Percentiles rank a stretch among this genome's conserved stretches.
phyloP scores from a whole-genome alignment of 192 early-diverging fungal genomes.

The Coemansia erecta region DNA sequence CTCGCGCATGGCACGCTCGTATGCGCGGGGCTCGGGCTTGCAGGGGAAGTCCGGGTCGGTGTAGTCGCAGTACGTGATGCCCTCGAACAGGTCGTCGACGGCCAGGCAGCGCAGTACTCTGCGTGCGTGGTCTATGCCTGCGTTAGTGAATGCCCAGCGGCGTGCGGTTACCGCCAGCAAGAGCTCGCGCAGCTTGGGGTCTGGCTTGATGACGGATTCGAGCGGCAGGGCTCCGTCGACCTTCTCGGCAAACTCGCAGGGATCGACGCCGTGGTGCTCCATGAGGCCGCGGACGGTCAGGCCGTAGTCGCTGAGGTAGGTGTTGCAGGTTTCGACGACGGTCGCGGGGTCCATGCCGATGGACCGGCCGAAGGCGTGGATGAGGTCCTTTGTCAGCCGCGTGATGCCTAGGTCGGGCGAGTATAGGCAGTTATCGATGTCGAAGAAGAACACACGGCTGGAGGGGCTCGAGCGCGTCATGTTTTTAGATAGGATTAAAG shows the following conservation, averaged over 20 bases:
- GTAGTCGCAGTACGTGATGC: constrained; percentile 76
- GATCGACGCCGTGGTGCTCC: constrained; percentile 66
- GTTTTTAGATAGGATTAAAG: no score
- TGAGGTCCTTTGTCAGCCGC: constrained; percentile 59
- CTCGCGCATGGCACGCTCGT: constrained; percentile 63
- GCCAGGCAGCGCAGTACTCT: constrained; percentile 64
- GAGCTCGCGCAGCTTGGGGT: constrained; percentile 63
- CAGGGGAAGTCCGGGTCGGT: constrained; percentile 64
- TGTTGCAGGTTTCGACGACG: constrained; percentile 51
- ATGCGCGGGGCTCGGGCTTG: constrained; percentile 62
- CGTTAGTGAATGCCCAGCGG: constrained; percentile 82
- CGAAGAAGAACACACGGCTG: constrained; percentile 68
- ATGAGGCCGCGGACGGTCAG: constrained; percentile 69
- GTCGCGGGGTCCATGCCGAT: constrained; percentile 58
- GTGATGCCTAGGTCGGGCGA: constrained; percentile 54
- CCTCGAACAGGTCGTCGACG: constrained; percentile 71
- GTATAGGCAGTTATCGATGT: constrained; percentile 81
- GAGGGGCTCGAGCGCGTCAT: neutral
- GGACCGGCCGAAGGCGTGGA: constrained; percentile 59
- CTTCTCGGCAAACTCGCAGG: constrained; percentile 60
- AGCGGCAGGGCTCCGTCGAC: constrained; percentile 70
- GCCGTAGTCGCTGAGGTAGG: constrained; percentile 70
- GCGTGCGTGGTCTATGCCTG: constrained; percentile 64
- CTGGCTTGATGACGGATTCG: constrained; percentile 59
- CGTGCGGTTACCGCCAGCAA: constrained; percentile 54